A percentile compares a stretch with the other conserved stretches of the same genome.
Conservation (phyloP, 2,329 filamentous ascomycete genomes). For the Zymoseptoria brevis region DNA sequence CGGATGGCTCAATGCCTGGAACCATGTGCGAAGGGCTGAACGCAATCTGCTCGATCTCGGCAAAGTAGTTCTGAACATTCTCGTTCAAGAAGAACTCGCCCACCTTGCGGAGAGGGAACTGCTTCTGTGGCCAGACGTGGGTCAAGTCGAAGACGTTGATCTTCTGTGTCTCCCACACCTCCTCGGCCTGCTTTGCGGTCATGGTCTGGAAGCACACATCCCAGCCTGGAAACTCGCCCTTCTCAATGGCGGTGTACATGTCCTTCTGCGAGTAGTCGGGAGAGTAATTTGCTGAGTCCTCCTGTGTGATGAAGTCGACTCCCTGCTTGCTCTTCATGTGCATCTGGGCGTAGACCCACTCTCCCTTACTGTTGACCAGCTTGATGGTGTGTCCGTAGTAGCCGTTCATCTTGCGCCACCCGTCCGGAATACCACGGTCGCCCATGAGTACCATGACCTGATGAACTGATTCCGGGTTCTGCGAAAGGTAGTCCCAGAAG, state of each 20-base stretch:
- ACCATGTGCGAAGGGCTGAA: constrained; percentile 62
- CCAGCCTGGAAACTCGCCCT: constrained; percentile 47
- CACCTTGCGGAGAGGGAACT: constrained; percentile 47
- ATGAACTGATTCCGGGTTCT: constrained; percentile 48
- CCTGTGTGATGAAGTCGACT: constrained; percentile 45
- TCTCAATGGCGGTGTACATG: constrained; percentile 45
- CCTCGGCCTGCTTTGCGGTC: constrained; percentile 45
- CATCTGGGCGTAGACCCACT: constrained; percentile 47
- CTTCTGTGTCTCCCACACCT: constrained; percentile 45
- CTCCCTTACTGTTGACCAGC: constrained; percentile 46
- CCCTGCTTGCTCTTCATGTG: constrained; percentile 49
- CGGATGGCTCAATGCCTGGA: constrained; percentile 60
- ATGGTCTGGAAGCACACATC: constrained; percentile 45
- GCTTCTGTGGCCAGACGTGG: constrained; percentile 46
- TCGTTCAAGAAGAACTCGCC: constrained; percentile 48
- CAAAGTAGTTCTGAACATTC: constrained; percentile 54
- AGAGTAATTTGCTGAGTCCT: constrained; percentile 43
- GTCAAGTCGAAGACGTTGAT: constrained; percentile 50
- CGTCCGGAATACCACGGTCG: constrained; percentile 48
- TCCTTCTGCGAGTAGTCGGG: constrained; percentile 49
- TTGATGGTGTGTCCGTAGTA: constrained; percentile 48
- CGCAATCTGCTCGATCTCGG: constrained; percentile 61
- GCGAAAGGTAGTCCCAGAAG: constrained; percentile 57
- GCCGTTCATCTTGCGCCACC: constrained; percentile 49
- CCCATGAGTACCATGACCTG: constrained; percentile 49